A percentile compares a stretch with the other conserved stretches of the same genome.
phyloP scores from a whole-genome alignment of 179 eudicot genomes.

The Amaranthus tricolor region DNA sequence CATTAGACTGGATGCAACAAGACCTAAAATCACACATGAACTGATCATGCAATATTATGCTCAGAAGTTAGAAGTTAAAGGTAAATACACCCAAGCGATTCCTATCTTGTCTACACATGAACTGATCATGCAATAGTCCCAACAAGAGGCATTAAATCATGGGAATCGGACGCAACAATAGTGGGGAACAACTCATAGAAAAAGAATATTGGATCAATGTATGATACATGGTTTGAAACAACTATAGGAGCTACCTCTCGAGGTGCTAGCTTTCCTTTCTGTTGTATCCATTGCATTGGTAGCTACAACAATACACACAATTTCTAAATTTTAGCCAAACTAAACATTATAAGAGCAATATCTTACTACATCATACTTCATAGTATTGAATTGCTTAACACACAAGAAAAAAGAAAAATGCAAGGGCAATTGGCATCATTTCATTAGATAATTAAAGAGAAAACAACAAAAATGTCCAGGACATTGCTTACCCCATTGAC shows the following conservation, averaged over 20 bases:
- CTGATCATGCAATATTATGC: neutral
- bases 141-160: conserved; percentile 84
- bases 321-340: neutral
- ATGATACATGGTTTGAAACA: conserved; percentile 96
- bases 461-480: conserved; percentile 5
- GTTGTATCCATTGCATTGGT: conserved; percentile 93
- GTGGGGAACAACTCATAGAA: conserved; percentile 95
- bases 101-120: conserved; percentile 35
- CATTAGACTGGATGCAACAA: neutral
- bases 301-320: conserved; percentile 41
- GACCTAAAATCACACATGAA: neutral
- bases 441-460: neutral
- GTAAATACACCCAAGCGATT: neutral
- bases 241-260: conserved; percentile 87
- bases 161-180: conserved; percentile 85
- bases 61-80: neutral
- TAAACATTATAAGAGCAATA: conserved; percentile 1
- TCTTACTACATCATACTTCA: conserved; percentile 1
- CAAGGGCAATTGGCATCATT: neutral
- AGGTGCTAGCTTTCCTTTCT: conserved; percentile 83
- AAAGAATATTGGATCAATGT: conserved; percentile 89
- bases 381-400: neutral
- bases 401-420: neutral
- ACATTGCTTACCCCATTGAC: too few species aligned
- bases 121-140: conserved; percentile 95